phyloP scores from a whole-genome alignment of 345 rosid species.

The Eucalyptus paniculata region DNA sequence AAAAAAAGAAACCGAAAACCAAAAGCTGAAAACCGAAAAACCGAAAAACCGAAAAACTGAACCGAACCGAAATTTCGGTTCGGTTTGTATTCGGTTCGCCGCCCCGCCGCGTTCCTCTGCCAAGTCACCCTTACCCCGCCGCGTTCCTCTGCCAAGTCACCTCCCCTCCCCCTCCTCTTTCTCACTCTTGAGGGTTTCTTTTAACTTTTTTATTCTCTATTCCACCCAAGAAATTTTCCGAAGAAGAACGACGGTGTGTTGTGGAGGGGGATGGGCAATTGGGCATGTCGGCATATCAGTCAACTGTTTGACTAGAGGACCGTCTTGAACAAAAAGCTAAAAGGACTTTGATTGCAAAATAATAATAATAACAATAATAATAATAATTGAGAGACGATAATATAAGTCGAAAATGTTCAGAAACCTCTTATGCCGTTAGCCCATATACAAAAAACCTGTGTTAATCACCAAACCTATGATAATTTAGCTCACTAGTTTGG shows the following conservation, averaged over 20 bases:
- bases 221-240: background rate
- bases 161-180: fast-evolving
- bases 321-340: background rate
- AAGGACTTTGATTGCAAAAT: background rate
- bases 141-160: background rate
- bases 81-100: no score
- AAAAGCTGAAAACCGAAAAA: no score
- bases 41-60: no score
- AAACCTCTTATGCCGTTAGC: no score
- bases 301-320: background rate
- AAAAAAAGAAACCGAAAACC: no score
- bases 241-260: background rate
- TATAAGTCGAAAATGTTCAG: background rate
- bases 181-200: background rate
- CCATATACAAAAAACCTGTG: background rate
- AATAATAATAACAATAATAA: no score
- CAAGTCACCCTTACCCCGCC: no score
- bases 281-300: background rate
- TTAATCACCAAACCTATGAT: background rate
- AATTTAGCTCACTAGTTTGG: background rate
- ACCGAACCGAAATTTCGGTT: no score
- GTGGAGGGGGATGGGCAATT: background rate
- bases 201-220: background rate
- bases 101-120: background rate
- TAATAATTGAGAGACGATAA: background rate